These are phyloP conservation scores for Agaricus subrufescens DNA, from an alignment of 768 basidiomycete genomes.

Conservation along the genomic window DNA sequence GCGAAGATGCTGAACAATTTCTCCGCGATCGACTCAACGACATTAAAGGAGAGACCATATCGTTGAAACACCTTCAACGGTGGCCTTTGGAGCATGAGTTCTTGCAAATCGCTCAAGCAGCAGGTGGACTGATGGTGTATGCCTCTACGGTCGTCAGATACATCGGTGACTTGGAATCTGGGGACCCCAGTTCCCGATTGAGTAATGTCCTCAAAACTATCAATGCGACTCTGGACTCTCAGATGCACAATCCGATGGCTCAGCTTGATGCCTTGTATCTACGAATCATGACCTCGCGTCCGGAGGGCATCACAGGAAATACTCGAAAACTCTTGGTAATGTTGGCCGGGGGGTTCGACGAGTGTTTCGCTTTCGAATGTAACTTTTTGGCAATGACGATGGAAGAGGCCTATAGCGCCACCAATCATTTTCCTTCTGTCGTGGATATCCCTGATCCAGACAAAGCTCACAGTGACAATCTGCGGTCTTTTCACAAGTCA, in stretches of 20 bases:
- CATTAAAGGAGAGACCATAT: constrained; percentile 4
- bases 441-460: too few species aligned
- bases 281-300: neutral
- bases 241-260: neutral
- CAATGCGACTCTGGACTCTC: neutral
- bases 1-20: constrained; percentile 12
- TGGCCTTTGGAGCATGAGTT: constrained; percentile 17
- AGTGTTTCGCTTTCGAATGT: neutral
- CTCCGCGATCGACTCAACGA: constrained; percentile 5
- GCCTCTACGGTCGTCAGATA: constrained; percentile 18
- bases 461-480: too few species aligned
- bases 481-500: too few species aligned
- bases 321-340: neutral
- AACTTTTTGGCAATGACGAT: neutral
- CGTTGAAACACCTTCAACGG: neutral
- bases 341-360: neutral
- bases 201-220: neutral
- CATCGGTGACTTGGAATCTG: constrained; percentile 10
- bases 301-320: neutral
- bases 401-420: too few species aligned
- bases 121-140: constrained; percentile 22
- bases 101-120: constrained; percentile 13
- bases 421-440: too few species aligned
- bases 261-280: neutral
- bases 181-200: neutral